These are phyloP conservation scores for Leccinum sublutescens DNA, from an alignment of 768 basidiomycete genomes.

Conservation along the genomic window DNA sequence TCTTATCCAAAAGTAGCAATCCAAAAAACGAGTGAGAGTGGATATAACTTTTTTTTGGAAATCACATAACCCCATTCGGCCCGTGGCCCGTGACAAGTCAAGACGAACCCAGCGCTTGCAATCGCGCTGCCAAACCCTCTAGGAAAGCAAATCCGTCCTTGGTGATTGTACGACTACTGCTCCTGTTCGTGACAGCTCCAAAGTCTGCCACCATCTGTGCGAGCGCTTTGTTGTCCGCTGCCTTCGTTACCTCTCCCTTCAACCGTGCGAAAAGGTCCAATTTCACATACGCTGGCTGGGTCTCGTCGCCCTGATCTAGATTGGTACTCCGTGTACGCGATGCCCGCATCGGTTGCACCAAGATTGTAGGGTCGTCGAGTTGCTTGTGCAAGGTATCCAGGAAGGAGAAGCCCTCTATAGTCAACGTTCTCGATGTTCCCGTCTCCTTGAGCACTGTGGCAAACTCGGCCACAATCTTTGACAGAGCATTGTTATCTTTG, in stretches of 20 bases:
- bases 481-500: slow-evolving; percentile 54
- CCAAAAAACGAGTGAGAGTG: neutral
- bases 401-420: slow-evolving; percentile 69
- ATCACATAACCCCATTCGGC: slow-evolving; percentile 2
- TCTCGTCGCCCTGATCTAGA: slow-evolving; percentile 38
- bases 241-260: slow-evolving; percentile 49
- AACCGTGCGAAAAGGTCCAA: slow-evolving; percentile 59
- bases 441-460: slow-evolving; percentile 55
- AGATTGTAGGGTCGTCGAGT: slow-evolving; percentile 65
- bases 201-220: slow-evolving; percentile 70
- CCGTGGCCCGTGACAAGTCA: neutral
- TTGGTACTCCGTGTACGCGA: slow-evolving; percentile 41
- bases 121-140: slow-evolving; percentile 54
- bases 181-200: slow-evolving; percentile 63
- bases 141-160: slow-evolving; percentile 76
- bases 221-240: slow-evolving; percentile 53
- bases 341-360: slow-evolving; percentile 50
- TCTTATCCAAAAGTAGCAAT: neutral
- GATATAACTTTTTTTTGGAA: neutral
- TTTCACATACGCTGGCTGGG: slow-evolving; percentile 53
- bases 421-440: slow-evolving; percentile 64
- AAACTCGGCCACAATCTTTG: slow-evolving; percentile 57
- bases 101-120: slow-evolving; percentile 35
- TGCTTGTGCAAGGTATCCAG: slow-evolving; percentile 70
- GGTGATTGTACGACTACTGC: slow-evolving; percentile 67